Evolutionary conservation across 129 eudicot genomes (phyloP), one percentile per base, ranked within the genome.

Genomic region (Lactuca saligna): DNA sequence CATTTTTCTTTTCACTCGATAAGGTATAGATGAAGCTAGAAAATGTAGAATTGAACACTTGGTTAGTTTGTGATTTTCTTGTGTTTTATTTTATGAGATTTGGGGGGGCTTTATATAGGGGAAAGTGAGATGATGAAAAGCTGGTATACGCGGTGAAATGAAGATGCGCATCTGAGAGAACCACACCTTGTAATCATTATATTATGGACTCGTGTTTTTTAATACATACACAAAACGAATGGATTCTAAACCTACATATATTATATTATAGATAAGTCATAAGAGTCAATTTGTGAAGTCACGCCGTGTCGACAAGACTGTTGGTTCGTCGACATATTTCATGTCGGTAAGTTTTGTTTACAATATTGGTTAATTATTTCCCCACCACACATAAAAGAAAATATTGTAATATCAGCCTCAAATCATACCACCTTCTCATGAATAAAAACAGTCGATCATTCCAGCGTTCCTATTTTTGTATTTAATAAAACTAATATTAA

Each of bases 1-100:
- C 95, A 87, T 87, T 14, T 60, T 25, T 25, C 29, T 25, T 69
- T 31, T 57, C n/a, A 20, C 54, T 50, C 50, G 5, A n/a, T 14
- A 59, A 50, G 69, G 20, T 59, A 31, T 0, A 41, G 7, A 60
- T 69, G 50, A n/a, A 31, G 16, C 49, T 64, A 3, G 34, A 46
- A 56, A 20, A 17, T 2, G 63, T 35, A 35, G 4, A 8, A 51
- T 15, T 56, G 48, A 33, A 29, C 15, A 7, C 57, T 38, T 35
- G 3, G 29, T 25, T 25, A 0, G 4, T 8, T 6, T 12, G 11
- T 60, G 20, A 12, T 62, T 63, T 8, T 73, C 5, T 20, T 75
- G 35, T 35, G 20, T 10, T 34, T 70, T 63, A 25, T 62, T 20
- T 50, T 35, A 66, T 56, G 73, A 38, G 75, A 11, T 38, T 16